Base-by-base conservation (phyloP, 352 stramenopile species). In the Thalassiosira mediterranea region DNA sequence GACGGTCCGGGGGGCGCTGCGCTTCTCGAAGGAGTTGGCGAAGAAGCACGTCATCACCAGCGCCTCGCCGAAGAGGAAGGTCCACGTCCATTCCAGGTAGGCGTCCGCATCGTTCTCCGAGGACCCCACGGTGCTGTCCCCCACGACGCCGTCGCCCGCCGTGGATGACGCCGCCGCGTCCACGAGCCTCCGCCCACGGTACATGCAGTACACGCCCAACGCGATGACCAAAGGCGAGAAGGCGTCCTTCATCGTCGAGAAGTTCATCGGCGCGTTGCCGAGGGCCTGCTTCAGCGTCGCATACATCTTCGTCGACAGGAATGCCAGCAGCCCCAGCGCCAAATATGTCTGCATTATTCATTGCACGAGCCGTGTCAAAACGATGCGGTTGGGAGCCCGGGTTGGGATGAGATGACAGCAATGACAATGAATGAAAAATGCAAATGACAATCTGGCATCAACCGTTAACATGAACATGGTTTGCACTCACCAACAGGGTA, bases 1-100 rank as follows among this genome's bases (percentile, higher is more conserved):
- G 0, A 62, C 38, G 0, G 60, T 42, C 1, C 76, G 23, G 7
- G 54, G 26, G 3, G 52, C 32, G 37, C 28, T 38, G 3, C 57
- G 25, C 11, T 66, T 60, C 31, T 71, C 44, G 13, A 88, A 66
- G 0, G 71, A 84, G 73, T 91, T 91, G 51, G 71, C 79, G 7
- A 77, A 69, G 70, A 92, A 92, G 34, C 84, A 82, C 32, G 65
- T 76, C 72, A 92, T 87, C 7, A 89, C 74, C 1, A 88, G 21
- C 11, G 69, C 67, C 76, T 92, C 87, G 2, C 87, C 83, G 21
- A 90, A 60, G 71, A 68, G 85, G 76, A 86, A 85, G 44, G 76
- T 68, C 69, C 65, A 80, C 51, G 56, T 80, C 74, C 74, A 83
- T 56, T 59, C 44, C 17, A 63, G 15, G 28, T 64, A 78, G 0